Evolutionary conservation across 805 yeast species (phyloP), one percentile per base, ranked within the genome.

Genomic region (Aciculoconidium aculeatum): DNA sequence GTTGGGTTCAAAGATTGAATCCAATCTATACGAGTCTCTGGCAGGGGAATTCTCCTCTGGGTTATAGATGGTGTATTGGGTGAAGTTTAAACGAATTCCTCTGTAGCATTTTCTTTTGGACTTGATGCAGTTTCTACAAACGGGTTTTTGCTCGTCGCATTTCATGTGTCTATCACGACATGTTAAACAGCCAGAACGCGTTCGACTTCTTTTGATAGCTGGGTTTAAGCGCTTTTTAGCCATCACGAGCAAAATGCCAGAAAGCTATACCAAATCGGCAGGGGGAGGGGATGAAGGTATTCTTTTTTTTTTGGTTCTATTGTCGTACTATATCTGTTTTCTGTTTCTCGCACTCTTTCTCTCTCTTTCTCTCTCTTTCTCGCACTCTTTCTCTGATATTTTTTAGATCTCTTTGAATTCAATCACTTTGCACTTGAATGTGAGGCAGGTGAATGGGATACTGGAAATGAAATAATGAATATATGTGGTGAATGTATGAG

Each of bases 121-220:
- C 30, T 68, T 70, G 28, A 68, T 55, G 48, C 81, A 61, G 42
- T 75, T 73, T 21, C 66, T 61, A 49, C 84, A 77, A 18, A 69
- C 69, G 1, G 84, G 84, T 31, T 67, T 67, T 22, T 64, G 69
- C 47, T 75, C 80, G 44, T 77, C 83, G 51, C 84, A 77, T 45
- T 76, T 77, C 61, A 77, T 73, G 49, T 78, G 77, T 24, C 83
- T 62, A 35, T 74, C 72, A 30, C 83, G 69, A 43, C 84, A 77
- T 7, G 78, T 74, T 29, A 71, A 51, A 45, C 81, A 75, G 10
- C 81, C 81, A 7, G 66, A 59, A 29, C 70, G 49, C 8, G 68
- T 60, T 40, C 70, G 48, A 30, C 58, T 57, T 32, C 56, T 41
- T 34, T 60, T 61, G 31, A 40, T 34, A 10, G 46, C 28, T 11